These are phyloP conservation scores for Tricholoma terreum DNA, from an alignment of 768 basidiomycete species.

Conservation along the genomic window DNA sequence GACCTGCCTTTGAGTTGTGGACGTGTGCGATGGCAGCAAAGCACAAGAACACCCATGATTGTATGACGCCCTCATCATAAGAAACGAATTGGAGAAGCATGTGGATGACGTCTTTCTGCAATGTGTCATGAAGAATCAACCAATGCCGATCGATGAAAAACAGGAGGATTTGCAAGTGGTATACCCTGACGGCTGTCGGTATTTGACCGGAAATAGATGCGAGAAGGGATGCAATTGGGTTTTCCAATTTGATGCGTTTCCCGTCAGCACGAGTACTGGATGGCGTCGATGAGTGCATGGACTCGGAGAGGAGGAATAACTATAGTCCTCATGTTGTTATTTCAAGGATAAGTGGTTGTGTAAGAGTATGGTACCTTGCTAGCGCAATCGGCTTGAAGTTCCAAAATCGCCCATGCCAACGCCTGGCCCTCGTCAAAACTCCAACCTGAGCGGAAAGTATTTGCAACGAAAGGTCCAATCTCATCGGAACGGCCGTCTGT, in stretches of 20 bases:
- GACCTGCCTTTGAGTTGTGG: conserved; percentile 27
- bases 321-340: conserved; percentile 24
- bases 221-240: conserved; percentile 58
- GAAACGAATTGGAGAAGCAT: conserved; percentile 60
- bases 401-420: conserved; percentile 73
- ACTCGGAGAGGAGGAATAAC: conserved; percentile 67
- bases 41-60: conserved; percentile 85
- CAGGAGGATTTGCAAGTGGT: conserved; percentile 72
- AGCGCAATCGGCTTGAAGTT: conserved; percentile 78
- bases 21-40: conserved; percentile 68
- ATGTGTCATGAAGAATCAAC: conserved; percentile 52
- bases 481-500: conserved; percentile 19
- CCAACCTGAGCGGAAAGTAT: conserved; percentile 70
- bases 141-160: conserved; percentile 86
- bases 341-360: not conserved
- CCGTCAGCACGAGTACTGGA: conserved; percentile 25
- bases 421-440: conserved; percentile 70
- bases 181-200: conserved; percentile 33
- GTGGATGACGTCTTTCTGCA: conserved; percentile 55
- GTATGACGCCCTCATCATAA: conserved; percentile 59
- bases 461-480: conserved; percentile 44
- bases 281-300: conserved; percentile 32
- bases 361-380: conserved; percentile 47
- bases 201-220: conserved; percentile 39
- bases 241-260: conserved; percentile 56